Evolutionary conservation across 1,139 yeast genomes (phyloP), one percentile per base, ranked within the genome.

Genomic region (Kodamaea suecica): DNA sequence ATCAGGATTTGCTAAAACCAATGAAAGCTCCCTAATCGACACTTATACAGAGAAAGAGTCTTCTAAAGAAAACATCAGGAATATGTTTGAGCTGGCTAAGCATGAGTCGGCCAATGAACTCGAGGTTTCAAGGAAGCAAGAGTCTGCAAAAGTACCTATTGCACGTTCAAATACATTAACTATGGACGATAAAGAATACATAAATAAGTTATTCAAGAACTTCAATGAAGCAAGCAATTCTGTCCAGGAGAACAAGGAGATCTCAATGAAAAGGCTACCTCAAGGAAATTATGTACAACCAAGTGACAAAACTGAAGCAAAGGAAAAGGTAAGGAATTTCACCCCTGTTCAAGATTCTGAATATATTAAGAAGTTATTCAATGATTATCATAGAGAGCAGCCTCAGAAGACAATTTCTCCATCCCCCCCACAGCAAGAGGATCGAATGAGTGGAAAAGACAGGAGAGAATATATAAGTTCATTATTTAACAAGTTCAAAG

Each of bases 1-100:
- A 2, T 66, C 81, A 1, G 76, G 74, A 37, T 78, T 84, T 50
- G 75, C 69, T 14, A 62, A 64, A 7, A 45, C 70, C 0, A 61
- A 62, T 23, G 64, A 59, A 10, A 57, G 63, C 7, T 66, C 63
- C 37, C 63, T 77, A 4, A 69, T 80, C 6, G 76, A 78, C 23
- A n/a, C 24, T n/a, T 12, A 12, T 12, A 16, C 13, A 7, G 17
- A 11, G 20, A 7, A 15, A 12, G 9, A 12, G 7, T 10, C 6
- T 11, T 17, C 10, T 17, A 29, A 42, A 27, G 47, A 43, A 11
- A 41, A 43, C 25, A 40, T 57, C 30, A 50, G 42, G 30, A 41
- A 40, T 29, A 42, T 54, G 52, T 57, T 59, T 36, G 52, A 44
- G 3, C 52, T 55, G 30, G 50, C 46, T 20, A 43, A 44, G 31